Percentiles rank a stretch among this genome's conserved stretches.
These are phyloP conservation scores for Castanopsis chinensis DNA, from an alignment of 306 rosid genomes.

Conservation along the genomic window DNA sequence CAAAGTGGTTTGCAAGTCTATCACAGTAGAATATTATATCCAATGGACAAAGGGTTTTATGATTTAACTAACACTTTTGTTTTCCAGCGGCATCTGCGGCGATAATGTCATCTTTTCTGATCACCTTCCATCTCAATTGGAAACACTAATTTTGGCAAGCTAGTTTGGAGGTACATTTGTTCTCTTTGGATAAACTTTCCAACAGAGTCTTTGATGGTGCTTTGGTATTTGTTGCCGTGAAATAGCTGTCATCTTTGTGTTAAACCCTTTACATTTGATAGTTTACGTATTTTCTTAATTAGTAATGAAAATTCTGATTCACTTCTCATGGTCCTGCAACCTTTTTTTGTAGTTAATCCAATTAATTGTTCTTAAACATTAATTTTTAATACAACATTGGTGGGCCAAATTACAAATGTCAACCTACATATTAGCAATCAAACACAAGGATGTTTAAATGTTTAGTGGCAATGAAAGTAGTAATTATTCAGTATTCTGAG, in stretches of 20 bases:
- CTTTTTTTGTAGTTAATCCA: not conserved
- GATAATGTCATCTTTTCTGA: slow-evolving; percentile 25
- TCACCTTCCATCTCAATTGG: slow-evolving; percentile 20
- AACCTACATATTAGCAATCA: not conserved
- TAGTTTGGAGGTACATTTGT: slow-evolving; percentile 19
- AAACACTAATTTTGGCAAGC: slow-evolving; percentile 3
- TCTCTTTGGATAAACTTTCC: slow-evolving; percentile 3
- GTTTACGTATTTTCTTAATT: not conserved
- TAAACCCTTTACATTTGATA: not conserved
- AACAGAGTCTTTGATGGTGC: not conserved
- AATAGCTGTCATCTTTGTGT: not conserved
- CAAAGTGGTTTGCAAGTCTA: slow-evolving; percentile 1
- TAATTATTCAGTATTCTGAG: not conserved
- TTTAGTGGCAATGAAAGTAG: not conserved
- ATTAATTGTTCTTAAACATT: not conserved
- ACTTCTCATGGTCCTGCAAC: not conserved
- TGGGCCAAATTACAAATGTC: not conserved
- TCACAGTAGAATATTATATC: not conserved
- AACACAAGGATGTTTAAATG: not conserved
- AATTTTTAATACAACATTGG: not conserved
- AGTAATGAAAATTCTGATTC: not conserved
- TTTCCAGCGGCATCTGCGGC: slow-evolving; percentile 71
- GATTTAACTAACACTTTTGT: slow-evolving; percentile 10
- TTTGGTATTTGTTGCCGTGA: not conserved
- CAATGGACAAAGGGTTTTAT: slow-evolving; percentile 2